Evolutionary conservation across 768 basidiomycete species (phyloP).

Genomic region (Fistulinella prunicolor): DNA sequence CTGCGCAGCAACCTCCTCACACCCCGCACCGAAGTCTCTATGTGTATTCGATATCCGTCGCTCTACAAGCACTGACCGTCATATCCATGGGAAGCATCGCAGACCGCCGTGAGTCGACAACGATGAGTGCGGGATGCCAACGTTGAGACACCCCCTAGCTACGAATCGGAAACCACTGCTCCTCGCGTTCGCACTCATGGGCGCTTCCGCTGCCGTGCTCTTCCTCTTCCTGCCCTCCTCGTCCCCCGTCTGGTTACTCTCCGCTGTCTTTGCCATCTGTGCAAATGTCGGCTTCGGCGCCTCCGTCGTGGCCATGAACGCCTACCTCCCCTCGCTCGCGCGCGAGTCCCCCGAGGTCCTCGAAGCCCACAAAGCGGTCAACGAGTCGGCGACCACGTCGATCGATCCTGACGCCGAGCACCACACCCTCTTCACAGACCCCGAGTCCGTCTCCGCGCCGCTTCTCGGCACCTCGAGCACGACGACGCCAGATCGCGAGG

Average conservation of each 20-base stretch:
- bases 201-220: constrained; percentile 61
- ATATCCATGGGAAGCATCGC: constrained; percentile 93
- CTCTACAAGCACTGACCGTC: constrained; percentile 88
- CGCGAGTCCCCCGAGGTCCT: constrained; percentile 60
- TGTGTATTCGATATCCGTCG: constrained; percentile 83
- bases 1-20: background rate
- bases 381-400: constrained; percentile 13
- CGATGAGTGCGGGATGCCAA: too few relatives aligned
- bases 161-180: constrained; percentile 76
- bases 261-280: constrained; percentile 64
- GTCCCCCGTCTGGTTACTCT: constrained; percentile 66
- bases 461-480: constrained; percentile 23
- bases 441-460: constrained; percentile 37
- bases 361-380: constrained; percentile 34
- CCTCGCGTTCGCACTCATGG: constrained; percentile 67
- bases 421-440: too few relatives aligned
- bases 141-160: constrained; percentile 37
- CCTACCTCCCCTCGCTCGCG: constrained; percentile 78
- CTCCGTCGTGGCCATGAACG: constrained; percentile 85
- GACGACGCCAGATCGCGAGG: constrained; percentile 10
- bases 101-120: constrained; percentile 69
- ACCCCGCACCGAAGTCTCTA: constrained; percentile 57
- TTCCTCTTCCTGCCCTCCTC: constrained; percentile 76
- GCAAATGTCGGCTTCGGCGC: constrained; percentile 89
- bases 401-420: constrained; percentile 19